Evolutionary conservation across 768 basidiomycete species (phyloP).

Genomic region (Lanmaoa rubissima): DNA sequence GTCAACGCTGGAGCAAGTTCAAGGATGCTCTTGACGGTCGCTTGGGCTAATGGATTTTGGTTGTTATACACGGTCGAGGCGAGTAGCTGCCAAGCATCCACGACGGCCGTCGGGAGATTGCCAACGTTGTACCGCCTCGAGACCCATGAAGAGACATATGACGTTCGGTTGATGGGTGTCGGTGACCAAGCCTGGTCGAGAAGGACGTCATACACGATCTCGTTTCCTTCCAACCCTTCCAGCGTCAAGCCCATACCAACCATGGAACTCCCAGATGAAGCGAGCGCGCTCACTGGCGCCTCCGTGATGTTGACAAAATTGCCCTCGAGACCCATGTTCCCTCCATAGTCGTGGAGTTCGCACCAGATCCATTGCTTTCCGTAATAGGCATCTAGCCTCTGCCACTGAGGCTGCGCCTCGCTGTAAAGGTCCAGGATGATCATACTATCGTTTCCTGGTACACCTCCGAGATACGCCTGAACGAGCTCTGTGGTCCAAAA

Average conservation of each 20-base stretch:
- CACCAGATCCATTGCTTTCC: constrained; percentile 45
- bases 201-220: constrained; percentile 41
- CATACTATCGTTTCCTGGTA: constrained; percentile 36
- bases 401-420: constrained; percentile 42
- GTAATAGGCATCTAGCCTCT: constrained; percentile 38
- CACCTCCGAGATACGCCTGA: constrained; percentile 39
- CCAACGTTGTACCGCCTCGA: constrained; percentile 34
- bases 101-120: constrained; percentile 23
- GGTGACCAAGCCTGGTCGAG: constrained; percentile 43
- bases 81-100: constrained; percentile 38
- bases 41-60: constrained; percentile 31
- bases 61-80: constrained; percentile 41
- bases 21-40: constrained; percentile 37
- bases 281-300: constrained; percentile 33
- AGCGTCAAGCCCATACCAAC: constrained; percentile 39
- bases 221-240: constrained; percentile 43
- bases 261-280: constrained; percentile 33
- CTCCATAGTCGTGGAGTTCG: constrained; percentile 40
- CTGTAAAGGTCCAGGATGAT: constrained; percentile 42
- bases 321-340: constrained; percentile 39
- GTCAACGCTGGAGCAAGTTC: constrained; percentile 36
- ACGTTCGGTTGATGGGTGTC: constrained; percentile 30
- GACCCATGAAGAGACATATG: constrained; percentile 35
- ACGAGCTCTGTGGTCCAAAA: constrained; percentile 43
- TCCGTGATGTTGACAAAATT: constrained; percentile 35